These are phyloP conservation scores for Graphilbum ipis-grandicollis DNA, from an alignment of 2,329 filamentous ascomycete genomes.

Conservation along the genomic window DNA sequence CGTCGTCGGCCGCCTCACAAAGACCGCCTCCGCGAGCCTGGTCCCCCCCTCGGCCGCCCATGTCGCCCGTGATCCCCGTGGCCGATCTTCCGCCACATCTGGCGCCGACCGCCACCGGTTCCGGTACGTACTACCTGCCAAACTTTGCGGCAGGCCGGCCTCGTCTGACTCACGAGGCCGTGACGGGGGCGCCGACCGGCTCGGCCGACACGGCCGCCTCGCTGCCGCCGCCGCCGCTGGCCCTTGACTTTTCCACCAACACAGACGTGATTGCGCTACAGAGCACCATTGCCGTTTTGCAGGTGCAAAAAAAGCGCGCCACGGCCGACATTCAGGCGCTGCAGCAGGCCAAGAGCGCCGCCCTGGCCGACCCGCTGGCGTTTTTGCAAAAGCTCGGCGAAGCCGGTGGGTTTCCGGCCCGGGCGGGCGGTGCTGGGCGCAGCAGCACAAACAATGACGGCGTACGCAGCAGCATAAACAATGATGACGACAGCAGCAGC, in stretches of 20 bases:
- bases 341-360: constrained; percentile 50
- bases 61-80: constrained; percentile 35
- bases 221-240: constrained; percentile 28
- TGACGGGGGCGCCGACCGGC: constrained; percentile 1
- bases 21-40: constrained; percentile 16
- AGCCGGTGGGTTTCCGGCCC: constrained; percentile 7
- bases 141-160: constrained; percentile 8
- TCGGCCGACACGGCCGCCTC: constrained; percentile 1
- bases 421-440: background rate
- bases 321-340: constrained; percentile 57
- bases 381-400: constrained; percentile 50
- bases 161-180: constrained; percentile 6
- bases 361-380: constrained; percentile 49
- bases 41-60: constrained; percentile 30
- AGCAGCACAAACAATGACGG: constrained; percentile 1
- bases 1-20: background rate
- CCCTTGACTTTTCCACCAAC: constrained; percentile 46
- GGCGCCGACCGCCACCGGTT: constrained; percentile 17
- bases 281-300: constrained; percentile 70
- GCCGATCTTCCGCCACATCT: constrained; percentile 14
- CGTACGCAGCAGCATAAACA: constrained; percentile 9
- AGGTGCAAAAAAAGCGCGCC: constrained; percentile 69
- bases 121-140: constrained; percentile 9
- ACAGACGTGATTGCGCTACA: constrained; percentile 77
- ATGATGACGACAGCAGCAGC: constrained; percentile 10